These are phyloP conservation scores for Edaphochlamys debaryana DNA, from an alignment of 139 green algal genomes.

Conservation along the genomic window DNA sequence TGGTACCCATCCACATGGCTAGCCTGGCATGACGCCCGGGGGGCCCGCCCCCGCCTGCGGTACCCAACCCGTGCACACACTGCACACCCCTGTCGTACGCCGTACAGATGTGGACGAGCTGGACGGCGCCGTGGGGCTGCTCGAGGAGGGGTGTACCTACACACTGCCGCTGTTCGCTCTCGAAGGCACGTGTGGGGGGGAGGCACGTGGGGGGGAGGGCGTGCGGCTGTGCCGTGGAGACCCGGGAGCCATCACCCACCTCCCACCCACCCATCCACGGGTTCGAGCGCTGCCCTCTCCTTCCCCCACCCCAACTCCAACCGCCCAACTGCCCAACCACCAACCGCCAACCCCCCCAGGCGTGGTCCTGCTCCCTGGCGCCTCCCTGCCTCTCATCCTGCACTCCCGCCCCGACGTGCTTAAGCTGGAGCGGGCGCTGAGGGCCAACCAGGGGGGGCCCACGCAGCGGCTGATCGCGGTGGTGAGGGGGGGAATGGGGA, in stretches of 20 bases:
- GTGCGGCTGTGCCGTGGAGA: too few species aligned
- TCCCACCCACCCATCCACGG: too few species aligned
- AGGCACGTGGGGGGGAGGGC: not conserved
- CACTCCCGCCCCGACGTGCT: slow-evolving; percentile 13
- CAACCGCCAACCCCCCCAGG: not conserved
- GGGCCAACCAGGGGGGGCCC: not conserved
- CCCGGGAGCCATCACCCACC: too few species aligned
- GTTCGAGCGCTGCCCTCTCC: too few species aligned
- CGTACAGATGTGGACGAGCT: slow-evolving; percentile 33
- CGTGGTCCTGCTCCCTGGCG: slow-evolving; percentile 31
- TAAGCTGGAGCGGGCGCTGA: slow-evolving; percentile 30
- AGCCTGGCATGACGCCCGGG: too few species aligned
- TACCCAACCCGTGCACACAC: too few species aligned
- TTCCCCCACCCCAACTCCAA: too few species aligned
- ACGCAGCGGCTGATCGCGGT: slow-evolving; percentile 17
- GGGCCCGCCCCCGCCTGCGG: too few species aligned
- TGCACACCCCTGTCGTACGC: too few species aligned
- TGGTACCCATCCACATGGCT: too few species aligned
- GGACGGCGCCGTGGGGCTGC: not conserved
- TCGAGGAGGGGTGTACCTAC: slow-evolving; percentile 10
- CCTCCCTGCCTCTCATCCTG: slow-evolving; percentile 21
- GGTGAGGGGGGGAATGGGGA: not conserved
- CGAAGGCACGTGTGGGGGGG: not conserved
- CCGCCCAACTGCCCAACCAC: too few species aligned
- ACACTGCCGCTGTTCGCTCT: slow-evolving; percentile 20